Evolutionary conservation across 169 alveolate genomes (phyloP).

Genomic region (Besnoitia besnoiti): DNA sequence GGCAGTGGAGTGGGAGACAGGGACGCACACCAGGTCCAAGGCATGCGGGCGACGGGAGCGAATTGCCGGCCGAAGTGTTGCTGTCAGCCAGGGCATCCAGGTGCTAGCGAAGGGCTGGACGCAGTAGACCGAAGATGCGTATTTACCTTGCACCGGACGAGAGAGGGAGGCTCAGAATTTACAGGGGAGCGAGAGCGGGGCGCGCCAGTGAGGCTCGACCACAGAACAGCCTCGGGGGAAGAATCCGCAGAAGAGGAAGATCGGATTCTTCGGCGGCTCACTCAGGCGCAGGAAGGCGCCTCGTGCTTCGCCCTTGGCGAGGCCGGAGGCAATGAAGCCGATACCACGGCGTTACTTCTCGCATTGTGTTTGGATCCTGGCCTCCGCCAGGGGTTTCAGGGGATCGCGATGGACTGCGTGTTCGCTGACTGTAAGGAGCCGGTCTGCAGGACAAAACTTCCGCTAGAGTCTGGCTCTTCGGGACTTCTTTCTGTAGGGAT

Average conservation of each 20-base stretch:
- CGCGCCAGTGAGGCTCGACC: not conserved
- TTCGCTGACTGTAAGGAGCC: not conserved
- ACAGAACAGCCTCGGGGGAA: not conserved
- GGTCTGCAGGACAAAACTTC: not conserved
- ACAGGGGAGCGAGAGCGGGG: not conserved
- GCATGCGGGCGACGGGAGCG: too few relatives aligned
- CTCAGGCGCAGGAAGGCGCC: not conserved
- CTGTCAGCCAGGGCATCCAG: not conserved
- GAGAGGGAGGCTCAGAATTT: too few relatives aligned
- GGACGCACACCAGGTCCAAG: too few relatives aligned
- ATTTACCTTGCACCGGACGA: not conserved
- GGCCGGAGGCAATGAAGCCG: not conserved
- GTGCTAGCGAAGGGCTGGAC: not conserved
- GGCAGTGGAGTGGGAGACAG: not conserved
- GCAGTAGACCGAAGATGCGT: not conserved
- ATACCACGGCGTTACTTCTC: not conserved
- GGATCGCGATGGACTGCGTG: not conserved
- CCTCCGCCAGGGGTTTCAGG: not conserved
- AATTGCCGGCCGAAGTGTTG: too few relatives aligned
- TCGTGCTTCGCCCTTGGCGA: not conserved
- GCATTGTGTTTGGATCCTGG: not conserved
- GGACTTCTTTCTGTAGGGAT: not conserved
- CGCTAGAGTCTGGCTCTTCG: not conserved
- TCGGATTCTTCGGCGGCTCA: not conserved
- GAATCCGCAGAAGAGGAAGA: not conserved